Base-by-base conservation (phyloP, 106 monocot species). In the Dactylorhiza incarnata region DNA sequence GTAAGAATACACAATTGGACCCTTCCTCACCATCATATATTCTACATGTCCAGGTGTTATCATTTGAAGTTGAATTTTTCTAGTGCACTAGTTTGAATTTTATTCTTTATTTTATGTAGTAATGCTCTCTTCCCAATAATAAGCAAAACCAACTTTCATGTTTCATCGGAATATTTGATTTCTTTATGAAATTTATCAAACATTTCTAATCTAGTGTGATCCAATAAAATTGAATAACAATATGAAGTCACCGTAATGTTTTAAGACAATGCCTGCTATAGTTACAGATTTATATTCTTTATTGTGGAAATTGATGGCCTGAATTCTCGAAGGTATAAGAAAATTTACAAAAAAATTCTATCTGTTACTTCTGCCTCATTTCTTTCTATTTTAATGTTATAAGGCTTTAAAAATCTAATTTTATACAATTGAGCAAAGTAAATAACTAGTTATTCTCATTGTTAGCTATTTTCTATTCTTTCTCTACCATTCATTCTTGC, bases 1-100 rank as follows among this genome's bases (percentile, higher is more conserved):
- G 96, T 97, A 87, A 97, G 88, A 58, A 81, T 45, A 37, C 9
- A 44, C 25, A 25, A 48, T 68, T 65, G 22, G 7, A 16, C 45
- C 62, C n/a, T 61, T 77, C 9, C 7, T 12, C 46, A 52, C n/a
- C 13, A 70, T 2, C 10, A 16, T 71, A n/a, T n/a, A 20, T 70
- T 48, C 5, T 37, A 10, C n/a, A 46, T 71, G 70, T n/a, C 6
- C 24, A 26, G 9, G 24, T 6, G 2, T 20, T 65, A 48, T 4
- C 48, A 46, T 14, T 9, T 71, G 20, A 48, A 10, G 45, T 22
- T 22, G 4, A 44, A 45, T 68, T 15, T 68, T 68, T 45, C 45
- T 9, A 26, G 65, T 12, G 11, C 25, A 26, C 65, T 65, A 9
- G 11, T 65, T 26, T 22, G 3, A 10, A 24, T 0, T 65, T 25